phyloP scores from a whole-genome alignment of 345 rosid genomes.

The Eucalyptus erythrocorys region DNA sequence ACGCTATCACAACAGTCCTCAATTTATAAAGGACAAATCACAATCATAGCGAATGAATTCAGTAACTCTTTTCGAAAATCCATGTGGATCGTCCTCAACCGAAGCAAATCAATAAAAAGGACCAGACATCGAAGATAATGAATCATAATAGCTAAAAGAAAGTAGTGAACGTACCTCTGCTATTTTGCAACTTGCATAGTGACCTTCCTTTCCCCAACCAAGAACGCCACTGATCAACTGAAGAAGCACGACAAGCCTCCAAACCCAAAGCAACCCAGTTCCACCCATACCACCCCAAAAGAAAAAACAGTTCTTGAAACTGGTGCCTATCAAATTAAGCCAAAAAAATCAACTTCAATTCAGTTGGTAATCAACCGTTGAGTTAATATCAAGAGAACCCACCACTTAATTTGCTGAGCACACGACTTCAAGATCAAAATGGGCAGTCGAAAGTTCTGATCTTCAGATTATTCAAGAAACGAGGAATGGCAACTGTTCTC shows the following conservation, averaged over 20 bases:
- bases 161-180: conserved; percentile 48
- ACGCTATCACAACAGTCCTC: background rate
- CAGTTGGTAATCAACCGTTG: background rate
- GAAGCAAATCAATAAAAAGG: background rate
- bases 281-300: conserved; percentile 4
- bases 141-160: background rate
- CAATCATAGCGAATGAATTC: background rate
- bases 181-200: conserved; percentile 61
- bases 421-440: background rate
- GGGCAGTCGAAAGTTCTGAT: background rate
- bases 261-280: conserved; percentile 18
- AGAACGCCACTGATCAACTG: conserved; percentile 42
- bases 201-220: conserved; percentile 88
- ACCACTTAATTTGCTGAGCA: background rate
- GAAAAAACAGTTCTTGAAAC: background rate
- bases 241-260: conserved; percentile 28
- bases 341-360: background rate
- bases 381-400: background rate
- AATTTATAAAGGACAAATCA: background rate
- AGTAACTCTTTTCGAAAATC: background rate
- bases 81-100: background rate
- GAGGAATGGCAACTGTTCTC: background rate
- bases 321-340: background rate
- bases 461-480: background rate
- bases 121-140: background rate